phyloP scores from a whole-genome alignment of 306 rosid genomes.

The Glycine soja region DNA sequence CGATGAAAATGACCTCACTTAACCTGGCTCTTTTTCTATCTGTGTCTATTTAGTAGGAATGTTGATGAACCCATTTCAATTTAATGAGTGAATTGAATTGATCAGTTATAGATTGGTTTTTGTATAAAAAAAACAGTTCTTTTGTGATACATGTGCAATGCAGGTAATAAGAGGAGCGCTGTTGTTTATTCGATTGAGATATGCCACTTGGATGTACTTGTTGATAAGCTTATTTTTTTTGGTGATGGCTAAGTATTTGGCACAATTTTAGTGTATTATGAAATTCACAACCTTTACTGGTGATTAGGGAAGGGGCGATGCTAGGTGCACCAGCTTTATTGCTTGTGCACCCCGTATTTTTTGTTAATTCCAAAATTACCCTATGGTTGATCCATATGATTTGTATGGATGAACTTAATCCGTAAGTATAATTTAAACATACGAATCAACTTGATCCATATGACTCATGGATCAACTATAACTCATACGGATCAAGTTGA shows the following conservation, averaged over 20 bases:
- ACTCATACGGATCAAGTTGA: too few relatives aligned
- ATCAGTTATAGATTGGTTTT: slow-evolving; percentile 34
- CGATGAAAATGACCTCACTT: slow-evolving; percentile 93
- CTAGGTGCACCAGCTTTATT: too few relatives aligned
- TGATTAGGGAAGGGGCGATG: neutral
- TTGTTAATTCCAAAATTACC: too few relatives aligned
- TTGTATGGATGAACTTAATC: too few relatives aligned
- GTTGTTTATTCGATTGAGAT: neutral
- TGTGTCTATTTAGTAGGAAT: neutral
- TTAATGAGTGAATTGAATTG: slow-evolving; percentile 22
- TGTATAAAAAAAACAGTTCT: slow-evolving; percentile 31
- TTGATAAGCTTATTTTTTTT: neutral
- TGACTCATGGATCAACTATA: too few relatives aligned
- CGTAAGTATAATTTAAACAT: too few relatives aligned
- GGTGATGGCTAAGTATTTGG: neutral
- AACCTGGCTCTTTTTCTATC: neutral
- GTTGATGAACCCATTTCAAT: slow-evolving; percentile 31
- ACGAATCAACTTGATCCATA: too few relatives aligned
- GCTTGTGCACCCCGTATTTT: too few relatives aligned
- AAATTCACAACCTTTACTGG: neutral
- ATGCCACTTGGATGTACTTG: too few relatives aligned
- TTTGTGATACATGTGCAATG: slow-evolving; percentile 16
- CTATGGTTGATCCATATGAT: too few relatives aligned
- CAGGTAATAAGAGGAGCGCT: slow-evolving; percentile 8
- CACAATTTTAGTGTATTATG: neutral